Base-by-base conservation (phyloP, 2,329 filamentous ascomycete species). In the Byssochlamys sp. region DNA sequence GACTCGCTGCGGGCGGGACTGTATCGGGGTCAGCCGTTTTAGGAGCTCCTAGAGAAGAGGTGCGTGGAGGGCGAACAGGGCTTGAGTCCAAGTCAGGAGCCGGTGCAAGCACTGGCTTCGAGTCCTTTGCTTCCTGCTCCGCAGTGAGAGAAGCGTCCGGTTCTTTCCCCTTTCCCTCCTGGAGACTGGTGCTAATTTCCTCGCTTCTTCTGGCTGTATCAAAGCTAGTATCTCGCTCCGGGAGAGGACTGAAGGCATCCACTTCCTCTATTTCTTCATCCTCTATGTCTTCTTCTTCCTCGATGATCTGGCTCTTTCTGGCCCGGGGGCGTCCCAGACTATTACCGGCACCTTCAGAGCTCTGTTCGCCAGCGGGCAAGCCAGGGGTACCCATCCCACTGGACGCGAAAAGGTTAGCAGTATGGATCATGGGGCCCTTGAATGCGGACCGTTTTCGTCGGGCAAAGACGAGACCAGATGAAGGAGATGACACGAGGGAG, bases 381-480 rank as follows among this genome's bases (percentile, higher is more conserved):
- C 66, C 69, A 1, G 75, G 71, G 29, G 67, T 71, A 10, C 67
- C 62, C 53, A 70, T 66, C 1, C 71, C 72, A 33, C 68, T 64
- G 12, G 70, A 66, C 6, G 65, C 63, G 63, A 72, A 59, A 51
- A 71, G 61, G 57, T 73, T 71, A 26, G 68, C 65, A 2, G 74
- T 71, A 57, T 75, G 72, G 9, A 77, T 62, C 67, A 73, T 73
- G 3, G 76, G 76, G 0, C 76, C 76, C 57, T 76, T 76, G 63
- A 78, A 78, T 0, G 74, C 69, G 28, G 74, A 74, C 58, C 73
- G 66, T 61, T 78, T 78, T 33, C 76, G 72, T 19, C 75, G 72
- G 24, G 76, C 76, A 64, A 77, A 78, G 33, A 78, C 73, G 57
- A 78, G 67, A 25, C 72, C 74, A 19, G 73, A 73, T 0, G 74